Conservation (phyloP, 139 green algal genomes). For the Bryopsis sp. region DNA sequence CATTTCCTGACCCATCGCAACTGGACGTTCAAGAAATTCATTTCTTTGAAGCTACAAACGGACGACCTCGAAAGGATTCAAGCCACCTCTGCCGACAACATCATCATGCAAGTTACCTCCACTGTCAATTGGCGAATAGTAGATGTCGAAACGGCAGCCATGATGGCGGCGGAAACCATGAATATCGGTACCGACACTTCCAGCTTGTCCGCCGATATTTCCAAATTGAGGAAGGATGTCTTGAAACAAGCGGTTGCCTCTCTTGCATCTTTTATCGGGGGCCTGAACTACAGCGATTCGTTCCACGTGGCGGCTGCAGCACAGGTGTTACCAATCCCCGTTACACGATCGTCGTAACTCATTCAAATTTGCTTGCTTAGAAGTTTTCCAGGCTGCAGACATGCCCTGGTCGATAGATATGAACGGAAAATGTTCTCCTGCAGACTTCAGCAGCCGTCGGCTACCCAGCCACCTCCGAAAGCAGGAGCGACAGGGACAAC, state of each 20-base stretch:
- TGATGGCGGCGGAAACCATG: neutral
- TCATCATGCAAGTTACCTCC: neutral
- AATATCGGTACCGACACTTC: neutral
- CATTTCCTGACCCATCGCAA: conserved; percentile 2
- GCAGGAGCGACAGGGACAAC: too few relatives aligned
- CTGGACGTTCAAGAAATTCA: conserved; percentile 1
- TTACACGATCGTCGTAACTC: too few relatives aligned
- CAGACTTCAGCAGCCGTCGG: too few relatives aligned
- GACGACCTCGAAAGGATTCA: neutral
- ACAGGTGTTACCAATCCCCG: neutral
- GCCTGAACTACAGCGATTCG: neutral
- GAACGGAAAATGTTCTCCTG: too few relatives aligned
- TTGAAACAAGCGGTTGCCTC: neutral
- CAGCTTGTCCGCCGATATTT: neutral
- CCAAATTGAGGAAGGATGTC: neutral
- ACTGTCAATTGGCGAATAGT: neutral
- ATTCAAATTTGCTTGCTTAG: neutral
- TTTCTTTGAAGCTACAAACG: neutral
- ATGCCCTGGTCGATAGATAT: too few relatives aligned
- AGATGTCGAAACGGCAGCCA: neutral
- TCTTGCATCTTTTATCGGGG: neutral
- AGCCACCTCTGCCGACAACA: neutral
- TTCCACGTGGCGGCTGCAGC: conserved; percentile 2
- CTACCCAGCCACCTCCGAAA: too few relatives aligned
- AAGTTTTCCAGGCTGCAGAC: too few relatives aligned